A percentile compares a stretch with the other conserved stretches of the same genome.
Evolutionary conservation across 2,329 filamentous ascomycete genomes (phyloP).

Genomic region (Fusarium multiceps): DNA sequence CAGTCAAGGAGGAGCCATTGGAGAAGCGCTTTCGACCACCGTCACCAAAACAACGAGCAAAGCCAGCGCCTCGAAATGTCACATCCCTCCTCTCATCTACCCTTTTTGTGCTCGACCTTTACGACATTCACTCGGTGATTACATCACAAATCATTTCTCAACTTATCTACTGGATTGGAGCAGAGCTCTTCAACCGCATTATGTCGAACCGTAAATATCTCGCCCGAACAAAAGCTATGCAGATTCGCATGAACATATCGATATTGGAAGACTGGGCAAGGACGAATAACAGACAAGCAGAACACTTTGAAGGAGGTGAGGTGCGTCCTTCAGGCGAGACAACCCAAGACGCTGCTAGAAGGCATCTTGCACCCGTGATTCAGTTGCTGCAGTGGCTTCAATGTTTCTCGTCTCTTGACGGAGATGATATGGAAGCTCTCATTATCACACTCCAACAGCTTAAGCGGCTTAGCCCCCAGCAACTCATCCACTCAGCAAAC

Average conservation of each 20-base stretch:
- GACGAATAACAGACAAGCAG: slow-evolving; percentile 90
- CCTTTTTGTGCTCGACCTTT: slow-evolving; percentile 96
- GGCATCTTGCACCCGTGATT: slow-evolving; percentile 89
- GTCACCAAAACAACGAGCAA: slow-evolving; percentile 90
- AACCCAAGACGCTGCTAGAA: slow-evolving; percentile 83
- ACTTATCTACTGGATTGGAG: slow-evolving; percentile 93
- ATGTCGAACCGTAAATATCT: slow-evolving; percentile 97
- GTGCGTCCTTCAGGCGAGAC: slow-evolving; percentile 86
- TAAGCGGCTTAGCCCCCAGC: slow-evolving; percentile 83
- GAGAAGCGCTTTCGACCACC: slow-evolving; percentile 93
- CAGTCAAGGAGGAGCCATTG: slow-evolving; percentile 87
- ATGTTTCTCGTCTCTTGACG: slow-evolving; percentile 90
- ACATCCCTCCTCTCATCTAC: slow-evolving; percentile 96
- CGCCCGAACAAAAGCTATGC: slow-evolving; percentile 97
- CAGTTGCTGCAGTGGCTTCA: slow-evolving; percentile 97
- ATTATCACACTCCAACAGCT: slow-evolving; percentile 91
- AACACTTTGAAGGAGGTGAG: slow-evolving; percentile 94
- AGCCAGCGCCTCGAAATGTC: slow-evolving; percentile 92
- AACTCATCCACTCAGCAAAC: slow-evolving; percentile 90
- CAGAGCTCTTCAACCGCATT: slow-evolving; percentile 96
- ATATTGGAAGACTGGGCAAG: slow-evolving; percentile 96
- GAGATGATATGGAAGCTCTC: slow-evolving; percentile 87
- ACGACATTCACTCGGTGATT: slow-evolving; percentile 98
- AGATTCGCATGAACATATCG: slow-evolving; percentile 99
- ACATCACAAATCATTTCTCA: slow-evolving; percentile 91